A percentile compares a stretch with the other conserved stretches of the same genome.
Evolutionary conservation across 2,329 filamentous ascomycete genomes (phyloP).

Genomic region (Fusarium sp.): DNA sequence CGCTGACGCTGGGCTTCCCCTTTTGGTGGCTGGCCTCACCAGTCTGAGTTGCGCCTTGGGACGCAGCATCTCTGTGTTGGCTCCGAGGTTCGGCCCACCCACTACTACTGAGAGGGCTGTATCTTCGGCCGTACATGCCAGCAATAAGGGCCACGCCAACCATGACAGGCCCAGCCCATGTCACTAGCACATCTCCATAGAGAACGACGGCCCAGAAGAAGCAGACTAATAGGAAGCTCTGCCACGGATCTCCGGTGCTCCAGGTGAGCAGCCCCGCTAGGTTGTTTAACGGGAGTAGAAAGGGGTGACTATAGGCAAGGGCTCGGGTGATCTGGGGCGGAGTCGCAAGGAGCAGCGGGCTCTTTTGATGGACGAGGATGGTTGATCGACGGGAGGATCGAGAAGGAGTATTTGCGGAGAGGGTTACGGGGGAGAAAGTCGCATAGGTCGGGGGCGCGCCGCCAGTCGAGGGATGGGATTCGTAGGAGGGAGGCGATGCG

Average conservation of each 20-base stretch:
- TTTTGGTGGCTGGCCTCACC: constrained; percentile 42
- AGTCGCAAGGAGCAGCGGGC: constrained; percentile 89
- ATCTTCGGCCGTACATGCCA: constrained; percentile 92
- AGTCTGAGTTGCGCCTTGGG: constrained; percentile 30
- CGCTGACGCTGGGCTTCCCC: constrained; percentile 38
- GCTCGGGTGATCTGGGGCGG: constrained; percentile 95
- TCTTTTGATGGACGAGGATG: constrained; percentile 97
- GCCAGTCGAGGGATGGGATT: constrained; percentile 48
- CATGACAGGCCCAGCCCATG: constrained; percentile 85
- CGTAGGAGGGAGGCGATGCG: constrained; percentile 49
- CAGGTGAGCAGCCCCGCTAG: constrained; percentile 89
- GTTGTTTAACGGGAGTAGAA: constrained; percentile 89
- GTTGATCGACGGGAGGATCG: constrained; percentile 80
- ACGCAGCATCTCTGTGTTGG: constrained; percentile 46
- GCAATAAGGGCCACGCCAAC: constrained; percentile 83
- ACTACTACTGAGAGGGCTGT: constrained; percentile 89
- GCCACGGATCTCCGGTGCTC: constrained; percentile 95
- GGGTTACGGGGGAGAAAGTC: constrained; percentile 86
- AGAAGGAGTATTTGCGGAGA: constrained; percentile 74
- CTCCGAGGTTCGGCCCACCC: constrained; percentile 70
- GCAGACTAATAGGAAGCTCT: constrained; percentile 91
- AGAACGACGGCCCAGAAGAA: constrained; percentile 87
- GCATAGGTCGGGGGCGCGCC: constrained; percentile 79
- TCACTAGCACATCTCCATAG: constrained; percentile 87
- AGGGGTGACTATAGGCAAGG: constrained; percentile 95